Conservation (phyloP, 306 rosid genomes). For the Cucurbita pepo region DNA sequence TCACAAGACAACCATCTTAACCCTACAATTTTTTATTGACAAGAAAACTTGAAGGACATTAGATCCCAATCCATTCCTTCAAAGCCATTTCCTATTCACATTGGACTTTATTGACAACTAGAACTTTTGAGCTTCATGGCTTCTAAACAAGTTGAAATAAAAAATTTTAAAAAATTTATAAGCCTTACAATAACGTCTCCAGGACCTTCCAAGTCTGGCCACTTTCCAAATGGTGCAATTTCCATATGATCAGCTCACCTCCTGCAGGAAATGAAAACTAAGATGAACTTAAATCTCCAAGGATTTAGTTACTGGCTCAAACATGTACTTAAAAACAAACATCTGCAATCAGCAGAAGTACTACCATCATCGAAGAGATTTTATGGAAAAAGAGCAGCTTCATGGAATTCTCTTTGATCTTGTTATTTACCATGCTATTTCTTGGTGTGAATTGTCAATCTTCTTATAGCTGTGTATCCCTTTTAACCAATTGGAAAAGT, state of each 20-base stretch:
- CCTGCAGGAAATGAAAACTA: constrained; percentile 23
- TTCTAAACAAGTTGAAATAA: not conserved
- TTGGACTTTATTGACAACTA: not conserved
- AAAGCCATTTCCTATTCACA: not conserved
- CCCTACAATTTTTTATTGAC: not conserved
- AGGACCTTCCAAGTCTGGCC: constrained; percentile 75
- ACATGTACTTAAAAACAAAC: not conserved
- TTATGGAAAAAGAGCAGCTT: too few relatives aligned
- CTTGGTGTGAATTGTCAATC: too few relatives aligned
- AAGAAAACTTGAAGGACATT: not conserved
- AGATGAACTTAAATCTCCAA: not conserved
- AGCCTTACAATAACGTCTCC: constrained; percentile 52
- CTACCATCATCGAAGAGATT: constrained; percentile 45
- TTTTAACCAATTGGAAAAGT: too few relatives aligned
- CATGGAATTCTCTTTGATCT: too few relatives aligned
- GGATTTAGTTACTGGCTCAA: not conserved
- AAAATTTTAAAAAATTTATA: too few relatives aligned
- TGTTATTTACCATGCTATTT: too few relatives aligned
- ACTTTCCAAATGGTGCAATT: constrained; percentile 40
- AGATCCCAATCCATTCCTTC: not conserved
- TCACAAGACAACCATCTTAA: not conserved
- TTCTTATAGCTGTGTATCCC: too few relatives aligned
- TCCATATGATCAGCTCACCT: constrained; percentile 75
- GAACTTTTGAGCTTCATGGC: not conserved
- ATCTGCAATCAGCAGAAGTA: constrained; percentile 1